Evolutionary conservation across 352 stramenopile species (phyloP).

Genomic region (Globisporangium spiculum): DNA sequence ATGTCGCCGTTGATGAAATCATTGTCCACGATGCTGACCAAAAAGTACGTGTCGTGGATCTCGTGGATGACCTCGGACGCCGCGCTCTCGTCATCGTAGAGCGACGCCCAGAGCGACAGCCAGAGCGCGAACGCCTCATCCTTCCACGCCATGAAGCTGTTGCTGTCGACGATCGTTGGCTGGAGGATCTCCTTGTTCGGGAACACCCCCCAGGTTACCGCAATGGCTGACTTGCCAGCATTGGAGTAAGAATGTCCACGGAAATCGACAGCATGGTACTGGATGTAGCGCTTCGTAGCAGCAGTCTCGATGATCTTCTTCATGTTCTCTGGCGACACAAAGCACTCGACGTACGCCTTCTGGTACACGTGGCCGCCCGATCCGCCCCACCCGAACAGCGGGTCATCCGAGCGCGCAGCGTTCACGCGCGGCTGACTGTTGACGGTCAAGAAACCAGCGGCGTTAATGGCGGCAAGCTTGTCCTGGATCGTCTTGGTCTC

Average conservation of each 20-base stretch:
- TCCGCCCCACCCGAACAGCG: slow-evolving; percentile 96
- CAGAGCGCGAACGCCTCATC: slow-evolving; percentile 98
- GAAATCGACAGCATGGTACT: slow-evolving; percentile 91
- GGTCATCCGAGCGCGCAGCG: slow-evolving; percentile 87
- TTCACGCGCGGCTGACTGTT: slow-evolving; percentile 94
- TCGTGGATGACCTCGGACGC: slow-evolving; percentile 92
- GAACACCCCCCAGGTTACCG: slow-evolving; percentile 98
- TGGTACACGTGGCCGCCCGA: slow-evolving; percentile 96
- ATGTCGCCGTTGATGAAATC: slow-evolving; percentile 92
- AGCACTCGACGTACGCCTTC: slow-evolving; percentile 99
- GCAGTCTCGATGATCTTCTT: slow-evolving; percentile 89
- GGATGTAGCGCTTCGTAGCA: slow-evolving; percentile 76
- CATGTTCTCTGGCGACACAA: slow-evolving; percentile 92
- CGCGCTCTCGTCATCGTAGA: slow-evolving; percentile 93
- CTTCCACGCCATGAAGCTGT: slow-evolving; percentile 94
- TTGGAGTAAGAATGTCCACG: slow-evolving; percentile 91
- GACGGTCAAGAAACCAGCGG: slow-evolving; percentile 93
- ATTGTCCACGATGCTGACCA: slow-evolving; percentile 99
- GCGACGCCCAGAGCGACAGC: slow-evolving; percentile 93
- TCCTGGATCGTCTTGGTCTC: slow-evolving; percentile 92
- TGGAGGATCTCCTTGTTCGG: slow-evolving; percentile 96
- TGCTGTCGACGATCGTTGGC: slow-evolving; percentile 97
- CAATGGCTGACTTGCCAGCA: slow-evolving; percentile 88
- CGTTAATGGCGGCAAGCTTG: slow-evolving; percentile 72
- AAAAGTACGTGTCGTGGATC: slow-evolving; percentile 96